phyloP scores from a whole-genome alignment of 768 basidiomycete species.

The Boletus sp. region DNA sequence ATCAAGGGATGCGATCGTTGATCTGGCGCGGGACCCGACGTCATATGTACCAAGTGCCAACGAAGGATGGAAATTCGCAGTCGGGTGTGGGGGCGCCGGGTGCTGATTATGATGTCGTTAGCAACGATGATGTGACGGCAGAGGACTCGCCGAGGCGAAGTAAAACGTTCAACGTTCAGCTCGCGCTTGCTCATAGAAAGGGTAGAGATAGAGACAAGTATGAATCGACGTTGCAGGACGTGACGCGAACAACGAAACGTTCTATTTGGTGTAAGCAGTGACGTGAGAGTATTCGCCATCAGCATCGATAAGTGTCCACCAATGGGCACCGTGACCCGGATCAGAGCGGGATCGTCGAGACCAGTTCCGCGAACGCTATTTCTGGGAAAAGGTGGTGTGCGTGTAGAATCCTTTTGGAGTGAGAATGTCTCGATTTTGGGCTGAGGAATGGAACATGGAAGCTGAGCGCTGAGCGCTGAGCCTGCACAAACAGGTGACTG shows the following conservation, averaged over 20 bases:
- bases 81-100: constrained; percentile 4
- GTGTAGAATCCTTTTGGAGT: not conserved
- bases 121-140: not conserved
- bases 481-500: constrained; percentile 1
- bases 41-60: not conserved
- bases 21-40: not conserved
- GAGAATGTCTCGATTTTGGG: not conserved
- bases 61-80: constrained; percentile 1
- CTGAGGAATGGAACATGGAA: not conserved
- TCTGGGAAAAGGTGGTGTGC: not conserved
- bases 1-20: not conserved
- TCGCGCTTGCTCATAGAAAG: not conserved
- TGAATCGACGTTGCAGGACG: not conserved
- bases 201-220: not conserved
- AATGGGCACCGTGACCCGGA: not conserved
- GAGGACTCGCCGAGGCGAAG: not conserved
- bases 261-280: not conserved
- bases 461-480: too few species aligned
- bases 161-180: constrained; percentile 2
- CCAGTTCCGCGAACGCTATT: not conserved
- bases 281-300: not conserved
- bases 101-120: too few species aligned
- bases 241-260: not conserved
- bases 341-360: not conserved
- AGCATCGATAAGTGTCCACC: not conserved